Base-by-base conservation (phyloP, 768 basidiomycete genomes). In the Solioccasus polychromus region DNA sequence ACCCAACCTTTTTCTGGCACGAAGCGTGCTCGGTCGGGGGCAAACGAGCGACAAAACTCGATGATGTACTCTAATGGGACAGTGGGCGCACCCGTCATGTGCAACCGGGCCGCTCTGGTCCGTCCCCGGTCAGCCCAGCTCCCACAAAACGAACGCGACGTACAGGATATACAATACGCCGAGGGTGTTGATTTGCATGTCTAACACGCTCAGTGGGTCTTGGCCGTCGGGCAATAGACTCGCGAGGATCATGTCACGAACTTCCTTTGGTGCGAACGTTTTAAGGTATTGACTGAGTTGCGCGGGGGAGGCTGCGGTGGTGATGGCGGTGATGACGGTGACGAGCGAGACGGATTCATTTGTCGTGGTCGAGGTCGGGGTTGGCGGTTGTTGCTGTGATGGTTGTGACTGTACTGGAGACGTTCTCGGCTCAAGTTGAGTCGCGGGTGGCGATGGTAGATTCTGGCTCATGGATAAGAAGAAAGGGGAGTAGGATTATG, bases 121-220 rank as follows among this genome's bases (percentile, higher is more conserved):
- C 3, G 24, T 15, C 29, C 14, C 19, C 2, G 25, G 4, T 10
- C 32, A 34, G 18, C 4, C 32, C n/a, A 10, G 6, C 24, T 5
- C 17, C 17, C 2, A 19, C 11, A 2, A 28, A 28, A 31, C 8
- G 22, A 5, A 18, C 31, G 15, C 17, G 24, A 71, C 85, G 67
- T 53, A 90, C 88, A 92, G 60, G 35, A 92, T 86, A 54, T 81
- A 85, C 32, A 91, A 62, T 32, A 80, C 74, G 0, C 80, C 84
- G 3, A 91, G 62, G 1, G 86, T 83, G 59, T 88, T 77, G 24
- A 55, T 57, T 24, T 68, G 63, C 20, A 79, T 63, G 55, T 83
- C 75, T 28, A 92, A 65, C 8, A 84, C 60, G 3, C 66, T 45
- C 40, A 92, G 58, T 8, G 89, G 89, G 62, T 92, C 88, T 52